Base-by-base conservation (phyloP, 306 rosid genomes). In the Alnus rubra region DNA sequence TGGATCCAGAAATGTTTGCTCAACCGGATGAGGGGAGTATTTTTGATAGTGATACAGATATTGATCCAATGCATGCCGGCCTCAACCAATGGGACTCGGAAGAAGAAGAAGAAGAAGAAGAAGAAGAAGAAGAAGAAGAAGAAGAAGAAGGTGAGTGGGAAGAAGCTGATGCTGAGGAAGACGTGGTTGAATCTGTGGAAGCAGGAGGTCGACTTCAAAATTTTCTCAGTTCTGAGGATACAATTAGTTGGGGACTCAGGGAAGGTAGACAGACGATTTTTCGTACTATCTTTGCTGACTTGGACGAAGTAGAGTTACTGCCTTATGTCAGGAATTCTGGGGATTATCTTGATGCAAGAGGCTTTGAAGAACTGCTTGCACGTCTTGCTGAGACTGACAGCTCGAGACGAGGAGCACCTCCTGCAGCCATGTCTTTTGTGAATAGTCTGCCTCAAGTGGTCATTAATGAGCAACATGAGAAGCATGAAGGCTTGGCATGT, bases 21-120 rank as follows among this genome's bases (percentile, higher is more conserved):
- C 82, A 87, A 56, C 92, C 80, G 0, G 85, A 78, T 73, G 91
- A 71, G 71, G 90, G 80, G 78, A 84, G 82, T 64, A 90, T 76
- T 67, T 84, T 82, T 78, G 92, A 89, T 49, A 89, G 90, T 64
- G 99, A 96, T 73, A 87, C 89, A 70, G 99, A 96, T 80, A 96
- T 93, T 31, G 98, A 96, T 85, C 99, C 99, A 31, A 93, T 96
- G 99, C 93, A 80, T 86, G 97, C 96, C 64, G 90, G 96, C 78
- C 86, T 87, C 12, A 47, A 82, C 84, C 93, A 83, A 16, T 91
- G 94, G 99, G 82, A 87, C 84, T 87, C 87, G 37, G 96, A 86
- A 35, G 88, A 84, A 0, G 89, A 79, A 0, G 89, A 78, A 1
- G 93, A 23, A 23, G 28, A 23, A 23, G 28, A 75, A 3, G 92